Evolutionary conservation across 2,329 filamentous ascomycete genomes (phyloP), one percentile per base, ranked within the genome.

Genomic region (Chaetomiaceae sp.): DNA sequence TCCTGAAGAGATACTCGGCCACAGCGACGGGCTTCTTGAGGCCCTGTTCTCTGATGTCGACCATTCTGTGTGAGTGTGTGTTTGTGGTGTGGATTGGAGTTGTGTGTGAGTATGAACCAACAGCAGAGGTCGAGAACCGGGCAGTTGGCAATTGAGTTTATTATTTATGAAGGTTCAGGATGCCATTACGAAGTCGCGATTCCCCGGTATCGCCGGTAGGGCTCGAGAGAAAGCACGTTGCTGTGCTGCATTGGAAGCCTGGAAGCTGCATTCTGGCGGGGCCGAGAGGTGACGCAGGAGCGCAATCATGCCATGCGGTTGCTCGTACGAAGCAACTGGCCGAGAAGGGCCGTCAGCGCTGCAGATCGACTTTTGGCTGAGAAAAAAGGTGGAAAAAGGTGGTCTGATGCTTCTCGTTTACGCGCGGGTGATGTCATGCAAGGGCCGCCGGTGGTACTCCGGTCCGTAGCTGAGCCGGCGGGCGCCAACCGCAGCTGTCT

Each of bases 1-100:
- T 75, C 42, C 73, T 78, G 66, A 87, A 87, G 63, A 88, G 77
- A 63, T 88, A 88, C 65, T 87, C 80, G 52, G 82, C 82, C 48
- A 87, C 80, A 3, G 50, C 20, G 14, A 81, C 65, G 36, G 78
- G 78, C 66, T 75, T 71, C 59, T 71, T 68, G 17, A 81, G 71
- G 56, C 66, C 69, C 47, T 71, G 62, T 8, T 72, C 70, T 52
- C 74, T 63, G 47, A 77, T 71, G 52, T 76, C 72, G 20, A 67
- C 66, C 17, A 68, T 65, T 51, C 55, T 61, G 22, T 48, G 23
- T 34, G 29, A 19, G 17, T n/a, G n/a, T 19, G 14, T 25, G 34
- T 37, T 34, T 11, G 33, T 31, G 9, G n/a, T 46, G 36, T 14
- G 12, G 17, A 17, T 19, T 2, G 15, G 2, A 23, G n/a, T 23